These are phyloP conservation scores for Malus orientalis DNA, from an alignment of 306 rosid species.

Conservation along the genomic window DNA sequence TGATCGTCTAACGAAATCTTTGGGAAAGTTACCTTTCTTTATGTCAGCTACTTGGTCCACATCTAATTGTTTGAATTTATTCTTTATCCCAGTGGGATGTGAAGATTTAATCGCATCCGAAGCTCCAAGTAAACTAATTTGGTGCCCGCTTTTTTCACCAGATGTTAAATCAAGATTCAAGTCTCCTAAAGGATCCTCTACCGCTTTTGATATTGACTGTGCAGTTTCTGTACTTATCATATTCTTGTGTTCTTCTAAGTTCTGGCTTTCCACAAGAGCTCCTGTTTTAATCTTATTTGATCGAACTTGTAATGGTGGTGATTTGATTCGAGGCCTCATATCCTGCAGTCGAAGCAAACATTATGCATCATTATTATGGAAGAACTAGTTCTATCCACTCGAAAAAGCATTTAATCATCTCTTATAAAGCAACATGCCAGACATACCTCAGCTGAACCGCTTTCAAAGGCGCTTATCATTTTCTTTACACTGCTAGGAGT, in stretches of 20 bases:
- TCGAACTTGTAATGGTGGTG: slow-evolving; percentile 31
- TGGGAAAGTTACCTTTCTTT: slow-evolving; percentile 27
- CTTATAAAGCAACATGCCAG: slow-evolving; percentile 1
- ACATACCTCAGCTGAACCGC: slow-evolving; percentile 59
- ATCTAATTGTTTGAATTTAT: slow-evolving; percentile 8
- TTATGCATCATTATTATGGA: slow-evolving; percentile 9
- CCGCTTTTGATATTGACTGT: slow-evolving; percentile 2
- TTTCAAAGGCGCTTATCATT: slow-evolving; percentile 73
- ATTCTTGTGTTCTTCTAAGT: slow-evolving; percentile 15
- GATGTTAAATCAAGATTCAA: slow-evolving; percentile 7
- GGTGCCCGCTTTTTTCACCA: slow-evolving; percentile 9
- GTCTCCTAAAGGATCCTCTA: slow-evolving; percentile 9
- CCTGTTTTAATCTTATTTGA: slow-evolving; percentile 15
- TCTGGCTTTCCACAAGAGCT: slow-evolving; percentile 13
- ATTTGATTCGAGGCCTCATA: slow-evolving; percentile 40
- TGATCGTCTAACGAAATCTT: slow-evolving; percentile 14
- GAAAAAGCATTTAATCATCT: no score
- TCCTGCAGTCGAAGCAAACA: slow-evolving; percentile 42
- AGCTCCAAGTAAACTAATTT: slow-evolving; percentile 8
- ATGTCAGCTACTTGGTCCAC: slow-evolving; percentile 10
- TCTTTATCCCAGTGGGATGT: slow-evolving; percentile 9
- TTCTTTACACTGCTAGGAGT: slow-evolving; percentile 53
- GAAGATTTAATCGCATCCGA: slow-evolving; percentile 4
- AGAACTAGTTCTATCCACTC: background rate
- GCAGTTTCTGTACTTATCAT: background rate